These are phyloP conservation scores for Lactifluus subvellereus DNA, from an alignment of 768 basidiomycete species.

Conservation along the genomic window DNA sequence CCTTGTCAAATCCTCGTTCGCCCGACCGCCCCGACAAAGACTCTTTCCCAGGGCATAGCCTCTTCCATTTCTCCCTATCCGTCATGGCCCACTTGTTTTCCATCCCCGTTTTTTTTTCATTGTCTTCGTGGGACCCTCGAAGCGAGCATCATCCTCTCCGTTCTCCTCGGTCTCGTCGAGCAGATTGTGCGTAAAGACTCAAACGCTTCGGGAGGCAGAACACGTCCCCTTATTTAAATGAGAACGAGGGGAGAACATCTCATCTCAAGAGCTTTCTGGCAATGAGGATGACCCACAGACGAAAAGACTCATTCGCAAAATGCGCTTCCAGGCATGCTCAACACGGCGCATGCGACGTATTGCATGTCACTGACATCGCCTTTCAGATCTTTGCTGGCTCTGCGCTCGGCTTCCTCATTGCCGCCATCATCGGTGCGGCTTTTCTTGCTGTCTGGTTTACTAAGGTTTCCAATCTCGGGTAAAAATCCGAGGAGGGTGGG, in stretches of 20 bases:
- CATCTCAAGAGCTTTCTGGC: slow-evolving; percentile 29
- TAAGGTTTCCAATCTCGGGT: slow-evolving; percentile 77
- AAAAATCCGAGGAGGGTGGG: slow-evolving; percentile 86
- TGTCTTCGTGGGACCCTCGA: slow-evolving; percentile 93
- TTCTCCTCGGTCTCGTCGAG: slow-evolving; percentile 86
- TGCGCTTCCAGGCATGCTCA: slow-evolving; percentile 57
- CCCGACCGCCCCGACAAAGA: too few relatives aligned
- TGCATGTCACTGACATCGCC: background rate
- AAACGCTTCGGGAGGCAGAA: background rate
- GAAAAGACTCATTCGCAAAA: slow-evolving; percentile 50
- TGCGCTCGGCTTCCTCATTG: slow-evolving; percentile 64
- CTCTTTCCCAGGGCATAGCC: too few relatives aligned
- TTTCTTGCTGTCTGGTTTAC: slow-evolving; percentile 97
- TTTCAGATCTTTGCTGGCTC: slow-evolving; percentile 73
- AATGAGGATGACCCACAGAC: slow-evolving; percentile 28
- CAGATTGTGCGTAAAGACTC: slow-evolving; percentile 51
- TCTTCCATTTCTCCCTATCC: slow-evolving; percentile 4
- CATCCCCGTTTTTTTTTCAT: slow-evolving; percentile 96
- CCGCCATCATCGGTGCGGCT: slow-evolving; percentile 79
- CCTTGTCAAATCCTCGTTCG: too few relatives aligned
- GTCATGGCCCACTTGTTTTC: slow-evolving; percentile 76
- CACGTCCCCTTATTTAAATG: background rate
- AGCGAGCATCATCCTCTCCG: slow-evolving; percentile 87
- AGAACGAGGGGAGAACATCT: background rate
- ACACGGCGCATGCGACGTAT: background rate